phyloP scores from a whole-genome alignment of 306 rosid species.

The Arachis hypogaea region DNA sequence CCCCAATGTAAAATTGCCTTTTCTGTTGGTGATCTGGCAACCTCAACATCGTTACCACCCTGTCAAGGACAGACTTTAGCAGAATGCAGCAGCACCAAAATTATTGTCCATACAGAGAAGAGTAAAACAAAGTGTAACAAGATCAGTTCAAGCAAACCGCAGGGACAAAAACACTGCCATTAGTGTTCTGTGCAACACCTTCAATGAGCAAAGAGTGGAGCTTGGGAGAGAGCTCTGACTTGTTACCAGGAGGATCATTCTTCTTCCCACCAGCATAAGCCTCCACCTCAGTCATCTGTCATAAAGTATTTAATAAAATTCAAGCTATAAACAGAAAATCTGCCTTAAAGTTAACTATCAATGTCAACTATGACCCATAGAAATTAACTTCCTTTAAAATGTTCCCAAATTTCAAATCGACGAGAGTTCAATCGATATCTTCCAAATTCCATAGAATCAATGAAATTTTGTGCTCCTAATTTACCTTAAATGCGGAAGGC shows the following conservation, averaged over 20 bases:
- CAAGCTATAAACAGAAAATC: slow-evolving; percentile 1
- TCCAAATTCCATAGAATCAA: neutral
- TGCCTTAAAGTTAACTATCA: neutral
- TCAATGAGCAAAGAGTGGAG: slow-evolving; percentile 64
- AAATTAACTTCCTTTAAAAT: slow-evolving; percentile 18
- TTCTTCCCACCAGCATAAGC: slow-evolving; percentile 70
- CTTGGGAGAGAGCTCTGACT: slow-evolving; percentile 59
- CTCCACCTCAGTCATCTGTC: slow-evolving; percentile 93
- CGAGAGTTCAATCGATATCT: slow-evolving; percentile 7
- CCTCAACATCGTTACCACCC: slow-evolving; percentile 69
- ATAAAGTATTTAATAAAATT: slow-evolving; percentile 17
- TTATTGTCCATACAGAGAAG: neutral
- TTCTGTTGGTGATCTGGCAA: slow-evolving; percentile 96
- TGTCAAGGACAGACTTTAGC: slow-evolving; percentile 37
- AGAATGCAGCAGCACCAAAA: neutral
- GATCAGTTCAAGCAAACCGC: slow-evolving; percentile 62
- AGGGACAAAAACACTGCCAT: slow-evolving; percentile 68
- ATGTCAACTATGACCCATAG: slow-evolving; percentile 16
- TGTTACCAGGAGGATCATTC: slow-evolving; percentile 54
- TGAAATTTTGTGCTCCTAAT: slow-evolving; percentile 22
- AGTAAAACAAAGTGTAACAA: neutral
- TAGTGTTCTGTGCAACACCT: slow-evolving; percentile 83
- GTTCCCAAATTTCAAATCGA: neutral
- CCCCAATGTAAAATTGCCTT: slow-evolving; percentile 91
- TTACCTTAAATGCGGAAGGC: slow-evolving; percentile 4